These are phyloP conservation scores for Coniella lustricola DNA, from an alignment of 2,329 filamentous ascomycete species.

Conservation along the genomic window DNA sequence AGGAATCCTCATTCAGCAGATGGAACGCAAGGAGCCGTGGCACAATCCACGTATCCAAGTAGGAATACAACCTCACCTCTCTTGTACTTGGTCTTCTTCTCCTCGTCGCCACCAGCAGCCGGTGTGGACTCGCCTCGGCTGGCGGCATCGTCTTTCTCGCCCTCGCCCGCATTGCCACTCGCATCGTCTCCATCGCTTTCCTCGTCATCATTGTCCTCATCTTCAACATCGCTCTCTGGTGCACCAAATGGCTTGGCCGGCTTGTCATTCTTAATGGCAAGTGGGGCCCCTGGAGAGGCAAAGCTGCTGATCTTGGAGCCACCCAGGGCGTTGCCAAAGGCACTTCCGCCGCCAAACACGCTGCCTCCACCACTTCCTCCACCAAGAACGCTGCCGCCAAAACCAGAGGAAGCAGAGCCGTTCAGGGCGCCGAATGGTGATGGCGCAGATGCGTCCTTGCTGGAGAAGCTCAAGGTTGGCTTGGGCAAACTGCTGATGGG, in stretches of 20 bases:
- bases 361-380: constrained; percentile 29
- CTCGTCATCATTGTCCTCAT: constrained; percentile 37
- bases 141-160: constrained; percentile 38
- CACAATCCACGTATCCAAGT: constrained; percentile 15
- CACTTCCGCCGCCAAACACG: constrained; percentile 36
- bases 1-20: neutral
- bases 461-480: constrained; percentile 45
- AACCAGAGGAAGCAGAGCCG: constrained; percentile 21
- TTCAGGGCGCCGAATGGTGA: constrained; percentile 44
- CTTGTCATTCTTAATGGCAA: constrained; percentile 48
- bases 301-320: constrained; percentile 57
- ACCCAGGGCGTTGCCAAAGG: constrained; percentile 30
- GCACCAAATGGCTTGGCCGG: constrained; percentile 70
- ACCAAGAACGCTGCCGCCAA: constrained; percentile 28
- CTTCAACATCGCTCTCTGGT: constrained; percentile 57
- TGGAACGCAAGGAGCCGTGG: neutral
- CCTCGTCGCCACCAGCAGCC: constrained; percentile 41
- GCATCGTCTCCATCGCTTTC: constrained; percentile 44
- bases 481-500: constrained; percentile 24
- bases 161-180: constrained; percentile 20
- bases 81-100: constrained; percentile 60
- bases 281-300: constrained; percentile 49
- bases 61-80: constrained; percentile 48
- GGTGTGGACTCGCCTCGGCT: constrained; percentile 43
- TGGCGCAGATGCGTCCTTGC: constrained; percentile 24